Evolutionary conservation across 441 rosid genomes (phyloP).

Genomic region (Gossypium schwendimanii): DNA sequence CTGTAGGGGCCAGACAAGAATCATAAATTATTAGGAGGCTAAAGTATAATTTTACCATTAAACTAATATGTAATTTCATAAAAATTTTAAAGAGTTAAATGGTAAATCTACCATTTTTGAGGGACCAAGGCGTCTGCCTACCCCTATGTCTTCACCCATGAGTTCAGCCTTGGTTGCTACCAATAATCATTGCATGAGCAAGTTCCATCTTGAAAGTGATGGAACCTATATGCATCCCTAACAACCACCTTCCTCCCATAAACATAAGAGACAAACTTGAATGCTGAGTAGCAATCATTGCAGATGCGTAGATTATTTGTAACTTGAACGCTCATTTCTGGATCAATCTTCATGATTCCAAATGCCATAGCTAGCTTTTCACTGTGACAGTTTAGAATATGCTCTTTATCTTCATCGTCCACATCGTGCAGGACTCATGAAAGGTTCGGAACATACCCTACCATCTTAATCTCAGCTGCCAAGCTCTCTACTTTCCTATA

Average conservation of each 20-base stretch:
- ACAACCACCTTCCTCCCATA: constrained; percentile 29
- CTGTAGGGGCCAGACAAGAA: too few species aligned
- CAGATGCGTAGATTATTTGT: constrained; percentile 44
- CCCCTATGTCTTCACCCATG: too few species aligned
- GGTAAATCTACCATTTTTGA: too few species aligned
- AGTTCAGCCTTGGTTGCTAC: constrained; percentile 16
- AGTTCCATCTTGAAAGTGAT: constrained; percentile 39
- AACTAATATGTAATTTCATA: too few species aligned
- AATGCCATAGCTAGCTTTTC: constrained; percentile 53
- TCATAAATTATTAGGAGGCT: too few species aligned
- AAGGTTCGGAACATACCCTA: constrained; percentile 36
- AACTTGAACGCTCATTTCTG: constrained; percentile 21
- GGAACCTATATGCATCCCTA: constrained; percentile 40
- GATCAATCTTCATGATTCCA: constrained; percentile 29
- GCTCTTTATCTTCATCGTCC: constrained; percentile 49
- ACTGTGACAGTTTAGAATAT: constrained; percentile 32
- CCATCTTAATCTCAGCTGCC: constrained; percentile 31
- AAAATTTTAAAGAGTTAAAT: too few species aligned
- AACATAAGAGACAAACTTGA: constrained; percentile 30
- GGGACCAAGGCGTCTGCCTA: too few species aligned
- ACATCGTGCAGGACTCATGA: constrained; percentile 42
- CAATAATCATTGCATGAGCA: constrained; percentile 54
- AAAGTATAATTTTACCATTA: too few species aligned
- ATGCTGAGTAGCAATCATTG: constrained; percentile 37
- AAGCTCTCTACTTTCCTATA: constrained; percentile 26